phyloP scores from a whole-genome alignment of 2,329 filamentous ascomycete genomes.

The Calonectria fujianensis region DNA sequence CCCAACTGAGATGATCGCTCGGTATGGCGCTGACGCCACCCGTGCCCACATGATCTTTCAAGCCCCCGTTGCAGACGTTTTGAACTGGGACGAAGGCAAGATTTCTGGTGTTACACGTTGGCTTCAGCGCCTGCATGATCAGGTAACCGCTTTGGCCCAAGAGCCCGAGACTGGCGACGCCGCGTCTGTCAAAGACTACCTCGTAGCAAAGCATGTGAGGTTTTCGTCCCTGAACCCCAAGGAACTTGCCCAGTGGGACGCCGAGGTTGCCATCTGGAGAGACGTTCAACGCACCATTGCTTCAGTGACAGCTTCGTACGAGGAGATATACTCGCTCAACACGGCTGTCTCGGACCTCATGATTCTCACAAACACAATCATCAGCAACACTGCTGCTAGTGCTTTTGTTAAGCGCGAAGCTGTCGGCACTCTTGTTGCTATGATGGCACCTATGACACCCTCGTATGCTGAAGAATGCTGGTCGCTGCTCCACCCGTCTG shows the following conservation, averaged over 20 bases:
- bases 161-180: slow-evolving; percentile 28
- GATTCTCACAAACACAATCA: slow-evolving; percentile 83
- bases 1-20: slow-evolving; percentile 81
- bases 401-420: slow-evolving; percentile 69
- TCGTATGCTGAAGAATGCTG: slow-evolving; percentile 89
- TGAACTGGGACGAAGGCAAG: slow-evolving; percentile 91
- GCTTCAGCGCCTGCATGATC: slow-evolving; percentile 80
- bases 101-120: slow-evolving; percentile 89
- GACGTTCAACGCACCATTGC: slow-evolving; percentile 80
- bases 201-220: slow-evolving; percentile 59
- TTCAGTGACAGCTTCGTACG: slow-evolving; percentile 81
- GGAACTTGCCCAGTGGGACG: slow-evolving; percentile 65
- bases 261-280: slow-evolving; percentile 75
- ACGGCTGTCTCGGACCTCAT: slow-evolving; percentile 90
- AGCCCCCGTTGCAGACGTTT: slow-evolving; percentile 86
- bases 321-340: slow-evolving; percentile 85
- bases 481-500: slow-evolving; percentile 71
- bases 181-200: slow-evolving; percentile 58
- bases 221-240: slow-evolving; percentile 57
- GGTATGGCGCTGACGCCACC: slow-evolving; percentile 88
- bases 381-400: slow-evolving; percentile 65
- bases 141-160: slow-evolving; percentile 63
- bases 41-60: slow-evolving; percentile 93
- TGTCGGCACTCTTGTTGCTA: slow-evolving; percentile 75
- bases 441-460: slow-evolving; percentile 87